Evolutionary conservation across 2,329 filamentous ascomycete species (phyloP), one percentile per base, ranked within the genome.

Genomic region (Lachnellula subtilissima): DNA sequence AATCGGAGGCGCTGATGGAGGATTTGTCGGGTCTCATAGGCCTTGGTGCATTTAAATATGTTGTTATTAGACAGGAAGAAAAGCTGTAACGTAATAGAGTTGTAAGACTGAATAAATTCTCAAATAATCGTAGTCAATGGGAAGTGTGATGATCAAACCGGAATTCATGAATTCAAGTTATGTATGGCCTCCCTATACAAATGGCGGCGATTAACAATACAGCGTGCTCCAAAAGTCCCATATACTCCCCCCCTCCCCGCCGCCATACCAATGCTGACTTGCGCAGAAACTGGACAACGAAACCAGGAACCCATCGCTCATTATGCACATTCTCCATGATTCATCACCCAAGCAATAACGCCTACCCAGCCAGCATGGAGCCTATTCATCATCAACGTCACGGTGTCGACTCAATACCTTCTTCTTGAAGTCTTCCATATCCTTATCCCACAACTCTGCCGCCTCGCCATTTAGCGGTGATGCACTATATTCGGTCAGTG

Each of bases 401-500:
- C 77, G 76, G 73, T 87, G 84, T 57, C 84, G 79, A 49, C 75
- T 82, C 61, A 81, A 66, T 36, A 87, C 84, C 75, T 86, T 87
- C 63, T 83, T 84, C 81, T 96, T 91, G 80, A 94, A 97, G 72
- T 96, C 90, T 47, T 83, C 85, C 39, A 85, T 79, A 71, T 97
- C 85, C 65, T 86, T 91, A 72, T 97, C 93, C 92, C 94, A 99
- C 43, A 99, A 80, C 72, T 96, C 89, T 15, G 95, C 94, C 32
- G 94, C 94, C 74, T 99, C 92, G 57, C 91, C 95, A 67, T 99
- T 99, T 61, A 99, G 78, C 2, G 94, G 94, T 63, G 91, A 96
- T 57, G 94, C 85, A 73, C 93, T 97, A 61, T 56, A 48, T 17
- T 36, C 35, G 14, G 59, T 71, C 54, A 68, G 64, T 43, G 48